Evolutionary conservation across 495 filamentous ascomycete species (phyloP).

Genomic region (Penicillium verhagenii): DNA sequence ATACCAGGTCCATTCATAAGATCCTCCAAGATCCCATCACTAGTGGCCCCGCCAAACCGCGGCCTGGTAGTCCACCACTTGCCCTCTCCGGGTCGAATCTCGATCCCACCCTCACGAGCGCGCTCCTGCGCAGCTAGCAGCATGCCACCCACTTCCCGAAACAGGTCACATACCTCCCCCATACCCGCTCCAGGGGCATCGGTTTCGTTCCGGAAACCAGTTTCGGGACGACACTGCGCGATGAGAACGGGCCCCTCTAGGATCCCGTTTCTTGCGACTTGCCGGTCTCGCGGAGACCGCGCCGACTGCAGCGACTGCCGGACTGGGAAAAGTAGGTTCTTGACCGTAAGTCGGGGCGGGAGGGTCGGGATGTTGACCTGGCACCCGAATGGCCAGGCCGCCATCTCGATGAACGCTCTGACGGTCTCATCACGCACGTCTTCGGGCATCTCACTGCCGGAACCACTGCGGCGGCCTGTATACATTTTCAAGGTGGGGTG

Average conservation of each 20-base stretch:
- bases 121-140: slow-evolving; percentile 82
- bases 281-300: slow-evolving; percentile 64
- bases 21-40: slow-evolving; percentile 61
- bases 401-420: slow-evolving; percentile 71
- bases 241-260: slow-evolving; percentile 71
- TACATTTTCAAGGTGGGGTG: slow-evolving; percentile 33
- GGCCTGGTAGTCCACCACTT: slow-evolving; percentile 77
- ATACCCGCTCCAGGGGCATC: slow-evolving; percentile 48
- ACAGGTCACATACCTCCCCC: slow-evolving; percentile 62
- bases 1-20: slow-evolving; percentile 22
- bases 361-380: slow-evolving; percentile 61
- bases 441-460: slow-evolving; percentile 72
- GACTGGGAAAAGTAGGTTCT: slow-evolving; percentile 51
- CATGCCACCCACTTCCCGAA: slow-evolving; percentile 70
- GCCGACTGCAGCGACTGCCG: slow-evolving; percentile 59
- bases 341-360: slow-evolving; percentile 61
- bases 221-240: slow-evolving; percentile 59
- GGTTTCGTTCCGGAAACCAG: slow-evolving; percentile 43
- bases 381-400: slow-evolving; percentile 77
- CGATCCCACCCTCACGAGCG: slow-evolving; percentile 63
- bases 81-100: slow-evolving; percentile 67
- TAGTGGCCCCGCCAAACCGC: slow-evolving; percentile 74
- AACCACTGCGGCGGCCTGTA: slow-evolving; percentile 56
- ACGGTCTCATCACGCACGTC: slow-evolving; percentile 70
- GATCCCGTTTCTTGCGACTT: slow-evolving; percentile 67